These are phyloP conservation scores for Pezicula neosporulosa DNA, from an alignment of 2,329 filamentous ascomycete genomes.

Conservation along the genomic window DNA sequence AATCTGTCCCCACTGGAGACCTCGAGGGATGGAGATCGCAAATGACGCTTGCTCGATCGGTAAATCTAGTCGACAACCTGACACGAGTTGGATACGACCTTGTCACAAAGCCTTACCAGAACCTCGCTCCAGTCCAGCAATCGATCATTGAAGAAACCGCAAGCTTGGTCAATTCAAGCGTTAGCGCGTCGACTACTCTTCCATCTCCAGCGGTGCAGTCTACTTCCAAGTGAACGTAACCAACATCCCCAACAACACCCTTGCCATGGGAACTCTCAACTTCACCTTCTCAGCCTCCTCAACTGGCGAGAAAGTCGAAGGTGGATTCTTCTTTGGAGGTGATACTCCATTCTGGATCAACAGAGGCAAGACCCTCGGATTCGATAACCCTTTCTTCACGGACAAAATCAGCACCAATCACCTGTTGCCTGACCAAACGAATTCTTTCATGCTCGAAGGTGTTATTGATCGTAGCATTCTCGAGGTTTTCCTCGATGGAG, in stretches of 20 bases:
- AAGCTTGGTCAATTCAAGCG: slow-evolving; percentile 42
- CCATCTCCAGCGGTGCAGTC: slow-evolving; percentile 45
- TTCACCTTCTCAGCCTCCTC: slow-evolving; percentile 49
- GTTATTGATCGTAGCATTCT: slow-evolving; percentile 52
- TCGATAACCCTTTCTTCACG: slow-evolving; percentile 49
- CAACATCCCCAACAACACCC: slow-evolving; percentile 24
- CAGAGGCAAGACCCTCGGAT: slow-evolving; percentile 44
- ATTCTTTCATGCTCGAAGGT: slow-evolving; percentile 34
- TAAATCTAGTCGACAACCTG: slow-evolving; percentile 45
- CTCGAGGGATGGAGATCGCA: slow-evolving; percentile 48
- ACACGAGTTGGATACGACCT: slow-evolving; percentile 46
- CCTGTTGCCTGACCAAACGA: slow-evolving; percentile 8
- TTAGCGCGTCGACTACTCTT: slow-evolving; percentile 46
- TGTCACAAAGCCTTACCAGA: not conserved
- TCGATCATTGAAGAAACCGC: slow-evolving; percentile 38
- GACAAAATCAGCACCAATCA: slow-evolving; percentile 42
- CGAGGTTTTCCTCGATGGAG: slow-evolving; percentile 52
- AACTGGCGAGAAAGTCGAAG: slow-evolving; percentile 44
- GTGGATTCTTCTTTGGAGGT: slow-evolving; percentile 46
- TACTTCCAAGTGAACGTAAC: slow-evolving; percentile 53
- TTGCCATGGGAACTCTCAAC: slow-evolving; percentile 35
- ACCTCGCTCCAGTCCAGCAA: slow-evolving; percentile 41
- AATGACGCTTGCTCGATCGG: slow-evolving; percentile 50
- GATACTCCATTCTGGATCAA: slow-evolving; percentile 49
- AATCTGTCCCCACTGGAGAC: slow-evolving; percentile 48